Conservation (phyloP, 306 rosid species). For the Cucurbita argyrosperma region DNA sequence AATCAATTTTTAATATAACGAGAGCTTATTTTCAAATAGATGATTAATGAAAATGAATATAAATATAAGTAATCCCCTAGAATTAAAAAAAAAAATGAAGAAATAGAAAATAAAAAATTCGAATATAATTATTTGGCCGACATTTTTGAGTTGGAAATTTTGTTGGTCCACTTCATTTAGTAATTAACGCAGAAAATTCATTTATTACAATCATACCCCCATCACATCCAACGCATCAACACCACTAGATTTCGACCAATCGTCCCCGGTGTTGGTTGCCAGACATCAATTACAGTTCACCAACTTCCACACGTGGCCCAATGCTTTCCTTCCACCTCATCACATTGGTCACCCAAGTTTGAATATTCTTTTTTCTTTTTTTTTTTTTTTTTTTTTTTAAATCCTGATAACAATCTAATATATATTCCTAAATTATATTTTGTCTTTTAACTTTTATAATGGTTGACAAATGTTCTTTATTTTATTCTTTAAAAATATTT, state of each 20-base stretch:
- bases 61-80: no score
- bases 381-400: neutral
- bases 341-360: neutral
- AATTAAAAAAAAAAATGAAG: no score
- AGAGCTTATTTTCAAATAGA: no score
- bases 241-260: neutral
- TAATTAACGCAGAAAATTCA: neutral
- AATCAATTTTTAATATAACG: no score
- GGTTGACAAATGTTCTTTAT: no score
- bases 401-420: neutral
- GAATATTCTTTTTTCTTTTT: neutral
- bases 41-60: no score
- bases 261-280: neutral
- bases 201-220: conserved; percentile 2
- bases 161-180: neutral
- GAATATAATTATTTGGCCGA: neutral
- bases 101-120: neutral
- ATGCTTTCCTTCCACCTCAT: neutral
- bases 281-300: neutral
- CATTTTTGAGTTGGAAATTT: neutral
- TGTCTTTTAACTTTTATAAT: no score
- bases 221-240: neutral
- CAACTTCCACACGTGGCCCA: neutral
- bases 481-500: neutral
- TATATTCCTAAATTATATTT: neutral